These are phyloP conservation scores for Pichia manshurica DNA, from an alignment of 805 yeast species.

Conservation along the genomic window DNA sequence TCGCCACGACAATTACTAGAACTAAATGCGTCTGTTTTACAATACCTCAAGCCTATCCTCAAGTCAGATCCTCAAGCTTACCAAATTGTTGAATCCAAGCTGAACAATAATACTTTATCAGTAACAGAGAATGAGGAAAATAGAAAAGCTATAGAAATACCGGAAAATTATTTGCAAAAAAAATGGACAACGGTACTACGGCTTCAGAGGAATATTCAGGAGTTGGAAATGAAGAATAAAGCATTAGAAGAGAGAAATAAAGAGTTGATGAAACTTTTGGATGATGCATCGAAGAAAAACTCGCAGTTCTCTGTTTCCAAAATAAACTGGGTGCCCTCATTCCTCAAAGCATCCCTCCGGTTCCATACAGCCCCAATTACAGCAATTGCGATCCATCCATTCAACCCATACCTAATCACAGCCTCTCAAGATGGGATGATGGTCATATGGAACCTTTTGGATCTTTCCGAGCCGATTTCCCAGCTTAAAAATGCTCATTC, in stretches of 20 bases:
- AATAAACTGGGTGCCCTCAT: slow-evolving; percentile 59
- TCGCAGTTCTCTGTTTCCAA: slow-evolving; percentile 22
- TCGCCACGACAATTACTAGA: slow-evolving; percentile 32
- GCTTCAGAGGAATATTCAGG: slow-evolving; percentile 67
- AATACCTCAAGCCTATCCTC: slow-evolving; percentile 25
- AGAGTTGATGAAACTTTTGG: slow-evolving; percentile 13
- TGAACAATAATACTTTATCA: neutral
- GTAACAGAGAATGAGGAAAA: neutral
- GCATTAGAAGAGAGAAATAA: slow-evolving; percentile 40
- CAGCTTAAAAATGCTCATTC: slow-evolving; percentile 68
- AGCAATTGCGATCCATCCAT: slow-evolving; percentile 66
- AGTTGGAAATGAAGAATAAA: slow-evolving; percentile 54
- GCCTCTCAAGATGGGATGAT: slow-evolving; percentile 72
- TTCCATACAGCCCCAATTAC: slow-evolving; percentile 60
- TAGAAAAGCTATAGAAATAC: slow-evolving; percentile 14
- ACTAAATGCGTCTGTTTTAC: slow-evolving; percentile 33
- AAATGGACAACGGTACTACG: slow-evolving; percentile 86
- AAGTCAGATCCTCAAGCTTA: slow-evolving; percentile 2
- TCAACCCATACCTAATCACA: slow-evolving; percentile 55
- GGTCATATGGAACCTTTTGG: slow-evolving; percentile 64
- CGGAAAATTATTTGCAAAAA: slow-evolving; percentile 45
- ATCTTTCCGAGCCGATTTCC: slow-evolving; percentile 53
- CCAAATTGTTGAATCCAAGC: neutral
- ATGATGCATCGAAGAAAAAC: slow-evolving; percentile 14
- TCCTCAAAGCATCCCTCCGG: slow-evolving; percentile 38